Base-by-base conservation (phyloP, 2,329 filamentous ascomycete species). In the Colletotrichum noveboracense region DNA sequence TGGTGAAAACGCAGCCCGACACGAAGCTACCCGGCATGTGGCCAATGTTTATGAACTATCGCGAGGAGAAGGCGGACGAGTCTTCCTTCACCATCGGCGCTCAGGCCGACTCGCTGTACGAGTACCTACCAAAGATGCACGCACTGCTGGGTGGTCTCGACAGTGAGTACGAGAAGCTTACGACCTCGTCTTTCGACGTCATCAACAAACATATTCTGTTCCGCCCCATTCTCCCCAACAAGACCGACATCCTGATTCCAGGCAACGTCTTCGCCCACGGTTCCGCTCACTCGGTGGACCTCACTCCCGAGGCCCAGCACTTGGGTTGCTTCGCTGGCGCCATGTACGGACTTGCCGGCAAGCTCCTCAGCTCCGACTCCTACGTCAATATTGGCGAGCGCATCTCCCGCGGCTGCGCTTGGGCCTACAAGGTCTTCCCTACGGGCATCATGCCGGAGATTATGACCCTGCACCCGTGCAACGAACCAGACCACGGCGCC, bases 21-120 rank as follows among this genome's bases (percentile, higher is more conserved):
- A 96, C 94, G 2, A 89, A 87, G 58, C 85, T 96, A 10, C 94
- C 94, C 4, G 94, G 94, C 4, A 86, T 96, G 83, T 96, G 93
- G 93, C 94, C 94, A 1, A 87, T 91, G 71, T 87, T 86, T 71
- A 84, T 96, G 68, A 92, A 95, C 83, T 92, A 80, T 87, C 89
- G 79, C 86, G 90, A 78, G 87, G 91, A 84, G 83, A 88, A 80
- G 80, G 85, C 84, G 65, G 77, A 81, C 2, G 83, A 84, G 28
- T 76, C 77, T 16, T 78, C 82, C 77, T 89, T 88, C 74, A 87
- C 85, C 9, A 81, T 89, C 18, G 88, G 87, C 38, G 86, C 85
- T 16, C 84, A 85, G 43, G 83, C 87, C 14, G 87, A 90, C 79
- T 89, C 88, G 7, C 80, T 89, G 6, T 92, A 92, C 80, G 91